Evolutionary conservation across 2,329 filamentous ascomycete genomes (phyloP).

Genomic region (Fusarium sp.): DNA sequence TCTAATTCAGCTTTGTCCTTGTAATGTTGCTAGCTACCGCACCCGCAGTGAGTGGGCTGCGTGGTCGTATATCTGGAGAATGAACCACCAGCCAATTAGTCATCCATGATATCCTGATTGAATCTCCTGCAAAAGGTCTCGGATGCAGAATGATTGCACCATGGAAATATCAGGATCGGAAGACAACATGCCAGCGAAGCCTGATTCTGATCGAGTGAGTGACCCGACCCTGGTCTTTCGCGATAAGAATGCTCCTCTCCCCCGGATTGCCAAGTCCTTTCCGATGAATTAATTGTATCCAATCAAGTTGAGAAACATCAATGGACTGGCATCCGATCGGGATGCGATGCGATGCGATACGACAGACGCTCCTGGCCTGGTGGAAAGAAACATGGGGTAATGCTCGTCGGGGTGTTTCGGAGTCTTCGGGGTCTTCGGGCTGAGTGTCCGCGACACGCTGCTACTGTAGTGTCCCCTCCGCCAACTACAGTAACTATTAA

Average conservation of each 20-base stretch:
- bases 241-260: neutral
- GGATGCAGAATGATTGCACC: neutral
- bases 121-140: neutral
- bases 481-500: too few relatives aligned
- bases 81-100: neutral
- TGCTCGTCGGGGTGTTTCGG: neutral
- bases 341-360: neutral
- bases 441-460: neutral
- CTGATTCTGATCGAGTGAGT: neutral
- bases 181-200: neutral
- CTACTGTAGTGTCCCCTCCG: neutral
- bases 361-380: neutral
- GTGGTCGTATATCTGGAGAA: neutral
- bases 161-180: neutral
- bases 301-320: neutral
- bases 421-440: neutral
- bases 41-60: neutral
- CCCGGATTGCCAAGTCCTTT: neutral
- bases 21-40: neutral
- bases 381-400: neutral
- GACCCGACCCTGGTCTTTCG: neutral
- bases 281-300: neutral
- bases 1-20: neutral
- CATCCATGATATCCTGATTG: neutral
- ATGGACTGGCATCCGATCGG: neutral